phyloP scores from a whole-genome alignment of 805 yeast genomes.

The Candida odintsovae region DNA sequence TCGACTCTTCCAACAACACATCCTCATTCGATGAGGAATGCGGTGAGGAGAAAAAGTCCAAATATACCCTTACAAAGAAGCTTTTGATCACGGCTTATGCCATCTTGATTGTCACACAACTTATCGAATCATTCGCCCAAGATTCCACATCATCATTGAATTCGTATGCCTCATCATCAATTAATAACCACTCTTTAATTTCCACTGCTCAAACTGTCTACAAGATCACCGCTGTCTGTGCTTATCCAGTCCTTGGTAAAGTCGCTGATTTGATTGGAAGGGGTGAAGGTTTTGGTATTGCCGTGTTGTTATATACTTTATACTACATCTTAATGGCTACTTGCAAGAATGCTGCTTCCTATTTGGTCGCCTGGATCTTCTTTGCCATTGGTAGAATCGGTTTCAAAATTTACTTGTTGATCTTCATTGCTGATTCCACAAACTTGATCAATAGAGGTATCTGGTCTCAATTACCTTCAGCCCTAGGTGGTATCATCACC shows the following conservation, averaged over 20 bases:
- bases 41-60: neutral
- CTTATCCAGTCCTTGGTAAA: constrained; percentile 34
- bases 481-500: constrained; percentile 25
- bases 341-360: constrained; percentile 27
- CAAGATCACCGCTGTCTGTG: constrained; percentile 31
- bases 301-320: constrained; percentile 26
- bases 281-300: constrained; percentile 31
- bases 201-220: constrained; percentile 33
- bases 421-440: constrained; percentile 35
- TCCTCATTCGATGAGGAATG: neutral
- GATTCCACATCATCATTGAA: constrained; percentile 21
- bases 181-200: constrained; percentile 32
- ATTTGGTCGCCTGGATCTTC: constrained; percentile 30
- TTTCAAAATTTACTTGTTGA: constrained; percentile 29
- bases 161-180: constrained; percentile 31
- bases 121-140: constrained; percentile 25
- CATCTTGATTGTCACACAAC: constrained; percentile 23
- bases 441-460: constrained; percentile 32
- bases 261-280: constrained; percentile 33
- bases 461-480: constrained; percentile 31
- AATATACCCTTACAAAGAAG: constrained; percentile 16
- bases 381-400: constrained; percentile 34
- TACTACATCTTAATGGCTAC: constrained; percentile 31
- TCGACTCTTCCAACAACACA: neutral
- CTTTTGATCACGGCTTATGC: constrained; percentile 19